Conservation (phyloP, 257 asterid species). For the Solanum peruvianum region DNA sequence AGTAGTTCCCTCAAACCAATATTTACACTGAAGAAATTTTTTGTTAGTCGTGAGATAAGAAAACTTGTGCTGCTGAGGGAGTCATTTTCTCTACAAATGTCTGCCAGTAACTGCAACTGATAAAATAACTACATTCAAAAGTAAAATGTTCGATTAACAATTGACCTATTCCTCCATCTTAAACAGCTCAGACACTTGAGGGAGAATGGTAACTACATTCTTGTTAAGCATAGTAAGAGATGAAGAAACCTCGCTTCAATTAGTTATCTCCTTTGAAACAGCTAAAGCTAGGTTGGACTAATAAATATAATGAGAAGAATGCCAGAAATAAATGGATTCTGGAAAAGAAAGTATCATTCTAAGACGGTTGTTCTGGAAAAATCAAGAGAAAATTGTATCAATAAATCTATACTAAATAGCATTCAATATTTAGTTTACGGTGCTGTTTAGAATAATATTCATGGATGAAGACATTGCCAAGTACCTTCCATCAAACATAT, state of each 20-base stretch:
- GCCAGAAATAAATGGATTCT: background rate
- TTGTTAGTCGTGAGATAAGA: background rate
- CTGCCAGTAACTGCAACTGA: background rate
- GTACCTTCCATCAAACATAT: constrained; percentile 93
- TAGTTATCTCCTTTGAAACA: background rate
- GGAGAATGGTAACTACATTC: background rate
- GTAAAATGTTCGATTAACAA: background rate
- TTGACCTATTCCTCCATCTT: background rate
- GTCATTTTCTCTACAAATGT: background rate
- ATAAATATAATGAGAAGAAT: background rate
- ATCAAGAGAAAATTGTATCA: background rate
- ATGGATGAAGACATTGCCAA: background rate
- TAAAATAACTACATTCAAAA: background rate
- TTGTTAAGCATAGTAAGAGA: background rate
- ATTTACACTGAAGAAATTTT: background rate
- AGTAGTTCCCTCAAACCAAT: background rate
- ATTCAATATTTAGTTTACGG: background rate
- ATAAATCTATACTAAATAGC: background rate
- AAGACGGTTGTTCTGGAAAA: background rate
- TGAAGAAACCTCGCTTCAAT: background rate
- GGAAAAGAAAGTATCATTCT: background rate
- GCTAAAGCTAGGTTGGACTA: background rate
- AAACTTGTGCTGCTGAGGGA: background rate
- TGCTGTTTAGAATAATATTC: background rate
- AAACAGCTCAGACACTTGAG: background rate